These are phyloP conservation scores for Rasamsonia emersonii DNA, from an alignment of 2,329 filamentous ascomycete genomes.

Conservation along the genomic window DNA sequence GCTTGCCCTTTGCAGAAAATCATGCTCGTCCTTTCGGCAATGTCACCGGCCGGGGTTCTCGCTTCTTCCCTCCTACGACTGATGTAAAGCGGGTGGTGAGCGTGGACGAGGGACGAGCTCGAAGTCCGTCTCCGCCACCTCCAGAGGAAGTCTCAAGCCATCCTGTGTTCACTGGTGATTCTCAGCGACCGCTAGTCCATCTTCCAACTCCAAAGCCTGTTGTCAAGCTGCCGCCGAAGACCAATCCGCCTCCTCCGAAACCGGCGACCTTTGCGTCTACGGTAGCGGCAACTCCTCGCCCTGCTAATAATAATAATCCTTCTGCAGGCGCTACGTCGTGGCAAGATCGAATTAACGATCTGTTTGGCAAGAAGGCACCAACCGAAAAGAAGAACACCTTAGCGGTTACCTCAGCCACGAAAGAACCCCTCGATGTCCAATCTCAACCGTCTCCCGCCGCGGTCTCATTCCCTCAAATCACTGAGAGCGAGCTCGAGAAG, in stretches of 20 bases:
- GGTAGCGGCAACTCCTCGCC: constrained; percentile 30
- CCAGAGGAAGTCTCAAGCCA: constrained; percentile 49
- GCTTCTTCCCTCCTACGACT: constrained; percentile 39
- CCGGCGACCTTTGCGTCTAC: constrained; percentile 39
- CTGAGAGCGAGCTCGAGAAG: constrained; percentile 26
- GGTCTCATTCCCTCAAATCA: constrained; percentile 56
- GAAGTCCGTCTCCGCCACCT: constrained; percentile 45
- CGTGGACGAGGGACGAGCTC: constrained; percentile 24
- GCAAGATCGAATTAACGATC: constrained; percentile 76
- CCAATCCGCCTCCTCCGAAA: constrained; percentile 34
- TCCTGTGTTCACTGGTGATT: constrained; percentile 46
- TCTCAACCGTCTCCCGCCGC: constrained; percentile 49
- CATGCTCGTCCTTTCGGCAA: constrained; percentile 25
- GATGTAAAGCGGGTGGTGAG: constrained; percentile 27
- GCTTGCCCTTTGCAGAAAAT: constrained; percentile 26
- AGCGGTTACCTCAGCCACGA: constrained; percentile 59
- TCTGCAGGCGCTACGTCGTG: constrained; percentile 47
- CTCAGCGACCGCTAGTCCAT: constrained; percentile 46
- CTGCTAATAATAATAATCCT: constrained; percentile 32
- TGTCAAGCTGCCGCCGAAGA: constrained; percentile 67
- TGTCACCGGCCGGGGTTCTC: constrained; percentile 34
- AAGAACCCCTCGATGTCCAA: constrained; percentile 55
- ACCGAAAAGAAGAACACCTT: constrained; percentile 46
- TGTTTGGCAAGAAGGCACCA: constrained; percentile 55
- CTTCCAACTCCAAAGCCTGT: constrained; percentile 57